phyloP scores from a whole-genome alignment of 257 asterid genomes.

The Leptodermis oblonga region DNA sequence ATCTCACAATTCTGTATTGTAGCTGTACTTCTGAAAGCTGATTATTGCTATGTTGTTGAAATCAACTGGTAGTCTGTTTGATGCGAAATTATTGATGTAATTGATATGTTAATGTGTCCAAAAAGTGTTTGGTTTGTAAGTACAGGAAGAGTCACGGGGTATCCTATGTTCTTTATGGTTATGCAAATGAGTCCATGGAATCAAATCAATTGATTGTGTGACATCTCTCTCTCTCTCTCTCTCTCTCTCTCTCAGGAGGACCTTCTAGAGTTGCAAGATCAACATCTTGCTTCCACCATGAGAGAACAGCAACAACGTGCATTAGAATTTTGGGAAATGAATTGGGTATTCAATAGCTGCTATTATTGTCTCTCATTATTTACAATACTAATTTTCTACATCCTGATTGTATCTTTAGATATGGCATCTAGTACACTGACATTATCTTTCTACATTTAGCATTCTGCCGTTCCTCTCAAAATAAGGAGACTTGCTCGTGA shows the following conservation, averaged over 20 bases:
- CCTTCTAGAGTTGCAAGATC: constrained; percentile 88
- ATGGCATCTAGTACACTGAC: constrained; percentile 16
- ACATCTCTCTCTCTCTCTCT: constrained; percentile 12
- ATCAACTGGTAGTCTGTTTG: not conserved
- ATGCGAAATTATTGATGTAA: not conserved
- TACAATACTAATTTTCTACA: not conserved
- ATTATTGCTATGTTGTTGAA: not conserved
- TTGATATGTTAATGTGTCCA: not conserved
- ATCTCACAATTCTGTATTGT: not conserved
- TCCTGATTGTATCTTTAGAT: not conserved
- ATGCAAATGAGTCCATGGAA: not conserved
- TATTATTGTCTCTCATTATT: constrained; percentile 18
- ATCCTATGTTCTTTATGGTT: not conserved
- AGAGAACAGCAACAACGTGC: constrained; percentile 75
- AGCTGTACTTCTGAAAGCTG: not conserved
- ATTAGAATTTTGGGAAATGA: constrained; percentile 82
- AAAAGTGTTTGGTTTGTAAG: not conserved
- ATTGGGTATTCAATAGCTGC: constrained; percentile 62
- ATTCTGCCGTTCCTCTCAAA: constrained; percentile 89
- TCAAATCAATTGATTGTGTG: constrained; percentile 5
- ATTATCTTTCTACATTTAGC: constrained; percentile 38
- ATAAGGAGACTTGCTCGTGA: constrained; percentile 85
- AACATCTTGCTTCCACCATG: constrained; percentile 68
- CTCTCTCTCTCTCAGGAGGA: constrained; percentile 57
- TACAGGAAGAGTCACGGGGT: not conserved